Base-by-base conservation (phyloP, 2,329 filamentous ascomycete genomes). In the Incumbomyces delicatus region DNA sequence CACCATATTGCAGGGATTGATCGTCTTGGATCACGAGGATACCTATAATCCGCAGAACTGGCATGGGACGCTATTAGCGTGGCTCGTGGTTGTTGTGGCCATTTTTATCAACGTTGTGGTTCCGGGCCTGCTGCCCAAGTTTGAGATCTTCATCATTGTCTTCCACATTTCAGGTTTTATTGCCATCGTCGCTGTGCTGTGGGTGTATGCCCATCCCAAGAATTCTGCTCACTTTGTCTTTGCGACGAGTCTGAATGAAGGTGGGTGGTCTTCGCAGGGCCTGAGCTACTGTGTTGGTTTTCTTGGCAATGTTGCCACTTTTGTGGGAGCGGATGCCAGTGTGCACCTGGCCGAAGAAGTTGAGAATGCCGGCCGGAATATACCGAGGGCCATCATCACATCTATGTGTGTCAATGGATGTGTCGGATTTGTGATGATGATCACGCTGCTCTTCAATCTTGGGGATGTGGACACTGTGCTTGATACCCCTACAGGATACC, bases 81-180 rank as follows among this genome's bases (percentile, higher is more conserved):
- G 63, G 65, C 59, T 60, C 4, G 64, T 66, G 7, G 54, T 58
- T 20, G 50, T 55, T 6, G 60, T 59, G 10, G 66, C 64, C 30
- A 65, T 72, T 31, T 57, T 72, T 32, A 58, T 72, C 48, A 71
- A 70, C 33, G 61, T 65, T 27, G 55, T 62, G 5, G 60, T 69
- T 38, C 71, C 69, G 27, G 66, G 65, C 2, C 46, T 60, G 53
- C 54, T 69, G 50, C 54, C 67, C 29, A 63, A 62, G n/a, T 58
- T 71, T 7, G 67, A 71, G 48, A 65, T 66, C 8, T 58, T 64
- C 45, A 65, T 67, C 20, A 55, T 70, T n/a, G 57, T 70, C 13
- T 45, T 69, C 17, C 67, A 70, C 44, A 60, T 71, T n/a, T 56
- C 71, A 1, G 68, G 70, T 1, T 72, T 75, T 55, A 68, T 73